These are phyloP conservation scores for Carex kokanica DNA, from an alignment of 176 grass and related monocot genomes.

Conservation along the genomic window DNA sequence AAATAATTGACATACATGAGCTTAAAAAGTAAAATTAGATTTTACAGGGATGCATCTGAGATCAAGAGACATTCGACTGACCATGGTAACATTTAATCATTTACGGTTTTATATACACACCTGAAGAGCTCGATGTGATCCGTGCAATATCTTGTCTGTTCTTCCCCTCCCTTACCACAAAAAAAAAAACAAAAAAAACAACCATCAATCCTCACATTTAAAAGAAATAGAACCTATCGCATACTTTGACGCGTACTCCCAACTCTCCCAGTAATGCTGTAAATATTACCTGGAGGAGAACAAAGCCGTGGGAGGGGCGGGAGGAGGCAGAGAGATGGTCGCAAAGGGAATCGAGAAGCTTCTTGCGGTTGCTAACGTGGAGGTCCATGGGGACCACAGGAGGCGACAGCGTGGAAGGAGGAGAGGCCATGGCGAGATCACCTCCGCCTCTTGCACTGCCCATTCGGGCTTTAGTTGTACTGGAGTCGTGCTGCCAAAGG, in stretches of 20 bases:
- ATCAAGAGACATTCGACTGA: background rate
- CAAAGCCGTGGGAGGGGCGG: slow-evolving; percentile 44
- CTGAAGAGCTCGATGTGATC: slow-evolving; percentile 83
- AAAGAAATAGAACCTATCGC: background rate
- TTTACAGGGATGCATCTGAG: background rate
- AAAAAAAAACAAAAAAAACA: background rate
- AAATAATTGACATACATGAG: background rate
- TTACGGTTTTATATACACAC: slow-evolving; percentile 17
- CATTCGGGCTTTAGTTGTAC: background rate
- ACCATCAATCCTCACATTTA: background rate
- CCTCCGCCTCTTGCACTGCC: background rate
- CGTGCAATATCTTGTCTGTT: slow-evolving; percentile 67
- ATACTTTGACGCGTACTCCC: background rate
- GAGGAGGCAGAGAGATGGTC: slow-evolving; percentile 41
- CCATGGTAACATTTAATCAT: background rate
- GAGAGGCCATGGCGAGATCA: slow-evolving; percentile 40
- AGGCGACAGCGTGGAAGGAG: slow-evolving; percentile 39
- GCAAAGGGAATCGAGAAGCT: slow-evolving; percentile 55
- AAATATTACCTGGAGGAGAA: slow-evolving; percentile 64
- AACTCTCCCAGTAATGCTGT: background rate
- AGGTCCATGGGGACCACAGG: slow-evolving; percentile 74
- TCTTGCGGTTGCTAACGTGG: slow-evolving; percentile 63
- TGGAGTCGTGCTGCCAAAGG: background rate
- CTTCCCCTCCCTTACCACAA: slow-evolving; percentile 49
- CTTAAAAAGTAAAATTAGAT: background rate